A percentile compares a stretch with the other conserved stretches of the same genome.
These are phyloP conservation scores for Starmerella vitae DNA, from an alignment of 805 yeast species.

Conservation along the genomic window DNA sequence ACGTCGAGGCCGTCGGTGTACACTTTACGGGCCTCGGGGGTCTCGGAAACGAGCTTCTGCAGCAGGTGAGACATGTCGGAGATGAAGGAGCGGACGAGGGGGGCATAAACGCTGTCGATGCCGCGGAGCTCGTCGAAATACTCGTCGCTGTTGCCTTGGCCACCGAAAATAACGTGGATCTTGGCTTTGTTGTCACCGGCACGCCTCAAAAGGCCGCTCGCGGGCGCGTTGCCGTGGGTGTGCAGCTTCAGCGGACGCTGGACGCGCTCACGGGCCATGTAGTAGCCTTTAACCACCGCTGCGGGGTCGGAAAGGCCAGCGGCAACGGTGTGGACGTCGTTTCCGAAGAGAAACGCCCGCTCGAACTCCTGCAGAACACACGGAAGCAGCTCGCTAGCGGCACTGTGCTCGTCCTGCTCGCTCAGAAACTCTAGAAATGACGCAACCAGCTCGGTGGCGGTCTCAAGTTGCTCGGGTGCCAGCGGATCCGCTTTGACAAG, in stretches of 20 bases:
- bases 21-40: slow-evolving; percentile 68
- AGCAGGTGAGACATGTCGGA: slow-evolving; percentile 55
- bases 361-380: slow-evolving; percentile 74
- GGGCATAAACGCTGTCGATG: slow-evolving; percentile 61
- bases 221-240: slow-evolving; percentile 20
- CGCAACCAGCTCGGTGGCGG: slow-evolving; percentile 70
- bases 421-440: slow-evolving; percentile 58
- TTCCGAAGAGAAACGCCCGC: slow-evolving; percentile 55
- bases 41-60: slow-evolving; percentile 51
- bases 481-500: slow-evolving; percentile 7
- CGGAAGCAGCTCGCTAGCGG: slow-evolving; percentile 47
- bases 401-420: slow-evolving; percentile 10
- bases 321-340: slow-evolving; percentile 82
- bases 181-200: slow-evolving; percentile 44
- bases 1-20: slow-evolving; percentile 90
- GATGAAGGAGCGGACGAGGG: slow-evolving; percentile 59
- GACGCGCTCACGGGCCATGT: slow-evolving; percentile 41
- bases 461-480: slow-evolving; percentile 12
- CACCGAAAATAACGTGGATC: slow-evolving; percentile 84
- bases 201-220: slow-evolving; percentile 52
- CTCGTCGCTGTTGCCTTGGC: slow-evolving; percentile 97
- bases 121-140: slow-evolving; percentile 93
- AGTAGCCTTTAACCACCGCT: slow-evolving; percentile 65
- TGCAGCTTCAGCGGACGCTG: slow-evolving; percentile 38
- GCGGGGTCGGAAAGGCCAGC: slow-evolving; percentile 63